phyloP scores from a whole-genome alignment of 2,329 filamentous ascomycete species.

The Eutypella sp. region DNA sequence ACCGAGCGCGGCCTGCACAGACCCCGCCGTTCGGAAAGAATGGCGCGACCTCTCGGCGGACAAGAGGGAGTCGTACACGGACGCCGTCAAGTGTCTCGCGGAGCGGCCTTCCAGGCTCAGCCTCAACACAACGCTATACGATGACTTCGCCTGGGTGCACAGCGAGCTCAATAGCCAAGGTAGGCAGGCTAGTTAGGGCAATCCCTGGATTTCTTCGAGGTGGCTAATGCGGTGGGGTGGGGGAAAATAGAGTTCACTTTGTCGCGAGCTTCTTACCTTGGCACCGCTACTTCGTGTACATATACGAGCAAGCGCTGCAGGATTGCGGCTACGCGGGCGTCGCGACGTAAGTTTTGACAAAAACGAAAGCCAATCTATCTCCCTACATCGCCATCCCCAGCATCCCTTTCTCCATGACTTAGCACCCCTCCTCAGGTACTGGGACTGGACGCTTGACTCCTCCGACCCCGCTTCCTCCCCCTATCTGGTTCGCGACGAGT shows the following conservation, averaged over 20 bases:
- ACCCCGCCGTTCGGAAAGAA: slow-evolving; percentile 4
- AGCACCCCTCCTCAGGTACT: too few relatives aligned
- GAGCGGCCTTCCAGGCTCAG: slow-evolving; percentile 20
- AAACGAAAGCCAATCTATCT: too few relatives aligned
- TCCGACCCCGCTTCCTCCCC: slow-evolving; percentile 17
- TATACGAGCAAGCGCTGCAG: slow-evolving; percentile 24
- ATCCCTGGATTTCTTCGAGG: too few relatives aligned
- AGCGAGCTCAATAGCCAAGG: too few relatives aligned
- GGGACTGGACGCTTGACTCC: slow-evolving; percentile 31
- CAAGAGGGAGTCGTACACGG: slow-evolving; percentile 17
- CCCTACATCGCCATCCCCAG: too few relatives aligned
- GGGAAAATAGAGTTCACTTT: slow-evolving; percentile 22
- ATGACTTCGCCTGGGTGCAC: slow-evolving; percentile 29
- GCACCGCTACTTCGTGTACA: slow-evolving; percentile 30
- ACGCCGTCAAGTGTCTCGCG: slow-evolving; percentile 25
- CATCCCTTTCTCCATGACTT: too few relatives aligned
- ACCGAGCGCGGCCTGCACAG: too few relatives aligned
- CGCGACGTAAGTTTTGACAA: too few relatives aligned
- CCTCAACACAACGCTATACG: slow-evolving; percentile 20
- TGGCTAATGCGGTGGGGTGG: too few relatives aligned
- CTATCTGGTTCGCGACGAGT: slow-evolving; percentile 13
- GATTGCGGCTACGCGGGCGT: slow-evolving; percentile 20
- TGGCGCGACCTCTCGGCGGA: slow-evolving; percentile 8
- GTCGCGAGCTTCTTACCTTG: slow-evolving; percentile 28
- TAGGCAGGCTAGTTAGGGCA: too few relatives aligned